Base-by-base conservation (phyloP, 2,329 filamentous ascomycete species). In the Fusarium aywerte region DNA sequence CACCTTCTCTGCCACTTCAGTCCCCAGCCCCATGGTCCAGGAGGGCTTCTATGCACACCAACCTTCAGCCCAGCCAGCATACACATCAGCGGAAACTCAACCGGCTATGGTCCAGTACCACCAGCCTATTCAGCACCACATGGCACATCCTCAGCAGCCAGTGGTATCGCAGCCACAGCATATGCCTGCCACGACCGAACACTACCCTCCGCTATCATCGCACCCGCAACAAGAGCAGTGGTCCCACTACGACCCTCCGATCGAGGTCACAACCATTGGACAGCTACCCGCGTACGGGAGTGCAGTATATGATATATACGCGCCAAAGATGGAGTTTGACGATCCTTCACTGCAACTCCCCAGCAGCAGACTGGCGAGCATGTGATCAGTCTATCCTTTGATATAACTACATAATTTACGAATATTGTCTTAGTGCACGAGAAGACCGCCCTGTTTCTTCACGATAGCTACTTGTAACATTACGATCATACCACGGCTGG, bases 261-360 rank as follows among this genome's bases (percentile, higher is more conserved):
- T 86, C n/a, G 85, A 85, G 72, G 84, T 88, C 40, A 76, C 83
- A 42, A 84, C 82, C 44, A 85, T 87, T 52, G 81, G 84, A 18
- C 81, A 83, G 64, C 69, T 86, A 6, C 83, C 84, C 13, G 77
- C 81, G 8, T 87, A 83, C 59, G 80, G 81, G 7, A 78, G 82
- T 18, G 79, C 77, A n/a, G 78, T 85, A 16, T 85, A 84, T 65
- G 84, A 86, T 65, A 76, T 84, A 3, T 89, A 85, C 81, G 75
- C 71, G 4, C 80, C 81, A 39, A 89, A 89, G 78, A 76, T 86
- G 23, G 86, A 88, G 67, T 87, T 82, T 57, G 85, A 86, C 38
- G 86, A 88, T 63, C 80, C 83, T 20, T 80, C 82, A 11, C 82
- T 88, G 78, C 86, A 87, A 75, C 80, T 89, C 76, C 87, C 87